Percentiles rank a stretch among this genome's conserved stretches.
Conservation (phyloP, 2,329 filamentous ascomycete genomes). For the Fusarium stilboides region DNA sequence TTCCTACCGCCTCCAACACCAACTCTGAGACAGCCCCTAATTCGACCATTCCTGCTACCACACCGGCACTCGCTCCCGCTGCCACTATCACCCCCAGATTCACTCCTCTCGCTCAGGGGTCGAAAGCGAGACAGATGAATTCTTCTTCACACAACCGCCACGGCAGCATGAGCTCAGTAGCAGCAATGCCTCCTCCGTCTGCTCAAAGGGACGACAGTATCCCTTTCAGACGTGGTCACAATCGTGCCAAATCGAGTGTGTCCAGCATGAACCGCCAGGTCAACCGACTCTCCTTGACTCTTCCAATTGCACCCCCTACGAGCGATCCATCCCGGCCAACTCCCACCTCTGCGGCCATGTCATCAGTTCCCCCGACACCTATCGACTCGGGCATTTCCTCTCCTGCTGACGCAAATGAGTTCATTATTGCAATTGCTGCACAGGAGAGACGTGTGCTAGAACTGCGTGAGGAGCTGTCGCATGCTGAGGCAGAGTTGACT, state of each 20-base stretch:
- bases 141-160: slow-evolving; percentile 35
- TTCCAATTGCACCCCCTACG: slow-evolving; percentile 72
- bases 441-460: slow-evolving; percentile 94
- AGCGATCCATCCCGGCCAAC: slow-evolving; percentile 67
- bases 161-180: slow-evolving; percentile 40
- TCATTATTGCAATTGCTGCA: slow-evolving; percentile 90
- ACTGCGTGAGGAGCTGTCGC: slow-evolving; percentile 88
- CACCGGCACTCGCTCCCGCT: slow-evolving; percentile 22
- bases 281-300: slow-evolving; percentile 72
- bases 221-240: slow-evolving; percentile 59
- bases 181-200: slow-evolving; percentile 56
- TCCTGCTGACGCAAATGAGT: slow-evolving; percentile 72
- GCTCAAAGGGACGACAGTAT: slow-evolving; percentile 57
- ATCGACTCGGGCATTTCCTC: slow-evolving; percentile 60
- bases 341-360: slow-evolving; percentile 58
- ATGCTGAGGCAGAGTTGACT: slow-evolving; percentile 83
- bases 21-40: slow-evolving; percentile 35
- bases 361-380: slow-evolving; percentile 67
- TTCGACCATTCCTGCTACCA: slow-evolving; percentile 20
- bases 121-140: slow-evolving; percentile 28
- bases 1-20: slow-evolving; percentile 45
- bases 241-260: slow-evolving; percentile 67
- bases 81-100: slow-evolving; percentile 27
- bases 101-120: slow-evolving; percentile 29
- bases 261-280: slow-evolving; percentile 62